Percentiles rank a stretch among this genome's conserved stretches.
Conservation (phyloP, 2,329 filamentous ascomycete species). For the Claviceps sp. region DNA sequence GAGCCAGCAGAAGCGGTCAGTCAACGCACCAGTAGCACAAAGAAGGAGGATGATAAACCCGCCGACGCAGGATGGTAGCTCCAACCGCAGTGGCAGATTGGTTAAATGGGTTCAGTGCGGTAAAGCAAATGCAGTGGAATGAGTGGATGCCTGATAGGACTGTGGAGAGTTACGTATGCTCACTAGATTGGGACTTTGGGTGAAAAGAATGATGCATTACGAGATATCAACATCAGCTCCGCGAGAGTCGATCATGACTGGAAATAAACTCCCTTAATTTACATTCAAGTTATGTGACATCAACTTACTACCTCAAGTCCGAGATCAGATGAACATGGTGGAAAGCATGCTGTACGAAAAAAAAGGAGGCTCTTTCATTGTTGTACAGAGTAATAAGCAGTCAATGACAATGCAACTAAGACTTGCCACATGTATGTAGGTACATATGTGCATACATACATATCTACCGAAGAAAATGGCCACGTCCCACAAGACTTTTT, state of each 20-base stretch:
- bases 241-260: not conserved
- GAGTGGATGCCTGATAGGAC: not conserved
- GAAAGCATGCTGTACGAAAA: too few relatives aligned
- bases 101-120: not conserved
- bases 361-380: too few relatives aligned
- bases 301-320: too few relatives aligned
- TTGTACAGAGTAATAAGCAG: too few relatives aligned
- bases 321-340: too few relatives aligned
- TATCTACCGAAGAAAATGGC: too few relatives aligned
- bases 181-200: not conserved
- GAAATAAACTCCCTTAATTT: too few relatives aligned
- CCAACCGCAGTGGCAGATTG: not conserved
- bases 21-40: slow-evolving; percentile 4
- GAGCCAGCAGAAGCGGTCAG: slow-evolving; percentile 14
- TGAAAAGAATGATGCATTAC: slow-evolving; percentile 4
- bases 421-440: too few relatives aligned
- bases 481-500: too few relatives aligned
- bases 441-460: too few relatives aligned
- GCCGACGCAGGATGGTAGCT: not conserved
- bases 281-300: too few relatives aligned
- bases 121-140: not conserved
- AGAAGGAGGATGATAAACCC: not conserved
- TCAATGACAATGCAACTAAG: too few relatives aligned
- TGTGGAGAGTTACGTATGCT: not conserved
- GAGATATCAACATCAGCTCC: slow-evolving; percentile 5